Base-by-base conservation (phyloP, 2,329 filamentous ascomycete species). In the Claviceps fusiformis region DNA sequence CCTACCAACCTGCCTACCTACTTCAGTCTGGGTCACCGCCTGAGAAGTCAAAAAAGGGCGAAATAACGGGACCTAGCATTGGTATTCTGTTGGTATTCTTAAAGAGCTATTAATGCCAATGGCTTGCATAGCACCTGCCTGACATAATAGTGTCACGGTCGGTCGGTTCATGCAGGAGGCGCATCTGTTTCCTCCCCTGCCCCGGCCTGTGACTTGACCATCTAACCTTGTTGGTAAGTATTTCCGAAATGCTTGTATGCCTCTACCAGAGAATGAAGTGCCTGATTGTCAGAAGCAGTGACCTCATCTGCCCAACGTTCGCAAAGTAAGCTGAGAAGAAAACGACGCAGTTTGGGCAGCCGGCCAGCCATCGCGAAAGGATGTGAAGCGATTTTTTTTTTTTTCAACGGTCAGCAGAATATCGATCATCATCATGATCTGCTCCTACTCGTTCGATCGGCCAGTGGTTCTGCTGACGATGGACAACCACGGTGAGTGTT, bases 111-210 rank as follows among this genome's bases (percentile, higher is more conserved):
- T 19, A 29, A 29, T 10, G 24, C 17, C 49, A 52, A 61, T 62
- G 58, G 61, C 61, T 57, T 63, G 61, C 62, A 62, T 62, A 52
- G 54, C 58, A 59, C 52, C 60, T 61, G 58, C 50, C 55, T 51
- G 56, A 48, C 54, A 51, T 50, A 27, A 39, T 48, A 37, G 55
- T 47, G n/a, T 47, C 50, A 41, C 51, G 47, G 37, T 48, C 47
- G 11, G 50, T 51, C 37, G 54, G 59, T 57, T 60, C 59, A 61
- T 59, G 59, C 56, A 55, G 48, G 45, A 35, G 31, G 19, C 44
- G 27, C 50, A 45, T 43, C 47, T 33, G 29, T 31, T 35, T 48
- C 17, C n/a, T 49, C 13, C 17, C n/a, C 47, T 3, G 47, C 52
- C 37, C 37, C 41, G 41, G 44, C 43, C 13, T 46, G 31, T 10